Percentiles rank a stretch among this genome's conserved stretches.
Evolutionary conservation across 1,284 basidiomycete genomes (phyloP).

Genomic region (Mycena sp.): DNA sequence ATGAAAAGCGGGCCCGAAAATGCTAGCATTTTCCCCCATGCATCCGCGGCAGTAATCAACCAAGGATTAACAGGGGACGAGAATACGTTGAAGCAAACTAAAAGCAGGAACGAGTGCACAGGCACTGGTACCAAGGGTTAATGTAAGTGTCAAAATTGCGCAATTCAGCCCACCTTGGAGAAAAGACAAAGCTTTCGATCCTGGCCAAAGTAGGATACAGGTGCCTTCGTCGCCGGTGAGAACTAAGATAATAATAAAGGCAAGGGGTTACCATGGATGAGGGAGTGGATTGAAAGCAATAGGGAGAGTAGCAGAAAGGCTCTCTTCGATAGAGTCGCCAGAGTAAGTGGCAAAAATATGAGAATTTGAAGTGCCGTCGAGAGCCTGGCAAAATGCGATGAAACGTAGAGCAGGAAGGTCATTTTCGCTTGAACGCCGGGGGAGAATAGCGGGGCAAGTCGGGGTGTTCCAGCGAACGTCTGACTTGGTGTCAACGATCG

Average conservation of each 20-base stretch:
- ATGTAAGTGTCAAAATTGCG: background rate
- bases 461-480: no score
- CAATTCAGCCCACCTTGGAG: constrained; percentile 56
- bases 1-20: constrained; percentile 83
- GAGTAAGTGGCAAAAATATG: constrained; percentile 83
- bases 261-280: constrained; percentile 84
- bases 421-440: background rate
- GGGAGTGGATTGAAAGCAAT: constrained; percentile 76
- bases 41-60: constrained; percentile 63
- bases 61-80: constrained; percentile 69
- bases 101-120: constrained; percentile 82
- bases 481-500: no score
- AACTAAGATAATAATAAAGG: constrained; percentile 63
- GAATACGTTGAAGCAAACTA: constrained; percentile 84
- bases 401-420: constrained; percentile 16
- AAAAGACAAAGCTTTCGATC: constrained; percentile 70
- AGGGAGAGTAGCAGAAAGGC: constrained; percentile 86
- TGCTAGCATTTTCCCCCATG: constrained; percentile 79
- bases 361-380: constrained; percentile 84
- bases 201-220: constrained; percentile 21
- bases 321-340: constrained; percentile 80
- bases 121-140: constrained; percentile 52
- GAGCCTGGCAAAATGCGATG: constrained; percentile 52
- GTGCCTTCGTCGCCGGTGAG: background rate
- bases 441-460: no score